Base-by-base conservation (phyloP, 2,329 filamentous ascomycete genomes). In the Aureobasidium zeae region DNA sequence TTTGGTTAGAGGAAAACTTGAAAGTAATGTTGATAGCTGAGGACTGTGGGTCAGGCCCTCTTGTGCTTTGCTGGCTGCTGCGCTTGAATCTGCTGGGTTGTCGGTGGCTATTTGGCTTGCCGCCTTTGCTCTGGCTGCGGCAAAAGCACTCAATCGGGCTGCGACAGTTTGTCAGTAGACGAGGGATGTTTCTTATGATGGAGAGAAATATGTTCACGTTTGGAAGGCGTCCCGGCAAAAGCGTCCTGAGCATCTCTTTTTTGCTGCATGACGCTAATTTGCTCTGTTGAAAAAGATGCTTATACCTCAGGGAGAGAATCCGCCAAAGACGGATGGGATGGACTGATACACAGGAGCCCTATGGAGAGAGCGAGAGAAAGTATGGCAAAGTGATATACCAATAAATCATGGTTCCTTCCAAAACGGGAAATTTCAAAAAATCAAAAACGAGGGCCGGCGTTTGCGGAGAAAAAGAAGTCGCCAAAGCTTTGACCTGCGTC, bases 161-260 rank as follows among this genome's bases (percentile, higher is more conserved):
- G 38, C 9, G 17, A 15, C 17, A 9, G 20, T 16, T 6, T 20
- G 24, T 31, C 9, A 41, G 32, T 19, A 44, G 9, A 35, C 22
- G 6, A 22, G 8, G 28, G 15, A 22, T 10, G 16, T 9, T 4
- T n/a, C n/a, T 6, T 0, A 2, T 12, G 7, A 21, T 15, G 2
- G 13, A 19, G 5, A 6, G 7, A 3, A 4, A 30, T 17, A 19
- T 20, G 20, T 36, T 19, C 32, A 46, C 43, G 34, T 11, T 46
- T 20, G 10, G 30, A 13, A 29, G 11, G 15, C n/a, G 16, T 21
- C 11, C 30, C 47, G 8, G 54, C 52, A 48, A 61, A 61, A 2
- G 59, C 60, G 19, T 62, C 58, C 38, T 54, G 48, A 2, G 56
- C 58, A 48, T 57, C 60, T 42, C 58, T 49, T 46, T 62, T 62